Base-by-base conservation (phyloP, 2,329 filamentous ascomycete species). In the Reticulascus tulasneorum region DNA sequence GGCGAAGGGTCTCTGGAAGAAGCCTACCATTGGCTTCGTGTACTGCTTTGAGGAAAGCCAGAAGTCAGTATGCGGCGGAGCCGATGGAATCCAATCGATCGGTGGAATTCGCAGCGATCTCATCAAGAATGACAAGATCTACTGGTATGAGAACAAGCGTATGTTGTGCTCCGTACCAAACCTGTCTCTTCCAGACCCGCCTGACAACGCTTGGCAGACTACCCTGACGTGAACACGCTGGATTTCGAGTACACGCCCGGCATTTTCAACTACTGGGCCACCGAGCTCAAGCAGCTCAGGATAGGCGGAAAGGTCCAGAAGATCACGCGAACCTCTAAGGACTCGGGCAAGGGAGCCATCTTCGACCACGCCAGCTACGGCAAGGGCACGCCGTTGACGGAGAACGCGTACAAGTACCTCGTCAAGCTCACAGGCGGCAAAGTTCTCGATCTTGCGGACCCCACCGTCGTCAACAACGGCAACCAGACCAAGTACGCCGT, bases 131-230 rank as follows among this genome's bases (percentile, higher is more conserved):
- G 50, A 52, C 8, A 48, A 45, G 33, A 40, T 37, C 16, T 60
- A 56, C 46, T 61, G 57, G 52, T 44, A 53, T 18, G 48, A 53
- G 11, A 40, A 44, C 19, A 24, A 37, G 22, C 13, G n/a, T n/a
- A n/a, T n/a, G n/a, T n/a, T n/a, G n/a, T n/a, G n/a, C n/a, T n/a
- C n/a, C n/a, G n/a, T n/a, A n/a, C n/a, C n/a, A n/a, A n/a, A n/a
- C n/a, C n/a, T n/a, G n/a, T n/a, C n/a, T n/a, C n/a, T n/a, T n/a
- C n/a, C n/a, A n/a, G n/a, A n/a, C n/a, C n/a, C n/a, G n/a, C n/a
- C n/a, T n/a, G n/a, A n/a, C n/a, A n/a, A n/a, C n/a, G n/a, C n/a
- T n/a, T n/a, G n/a, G n/a, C n/a, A n/a, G n/a, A 38, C 13, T 48
- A 36, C 34, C 40, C 38, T 13, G 44, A 42, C 24, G 41, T 48